These are phyloP conservation scores for Solanum dulcamara DNA, from an alignment of 257 asterid genomes.

Conservation along the genomic window DNA sequence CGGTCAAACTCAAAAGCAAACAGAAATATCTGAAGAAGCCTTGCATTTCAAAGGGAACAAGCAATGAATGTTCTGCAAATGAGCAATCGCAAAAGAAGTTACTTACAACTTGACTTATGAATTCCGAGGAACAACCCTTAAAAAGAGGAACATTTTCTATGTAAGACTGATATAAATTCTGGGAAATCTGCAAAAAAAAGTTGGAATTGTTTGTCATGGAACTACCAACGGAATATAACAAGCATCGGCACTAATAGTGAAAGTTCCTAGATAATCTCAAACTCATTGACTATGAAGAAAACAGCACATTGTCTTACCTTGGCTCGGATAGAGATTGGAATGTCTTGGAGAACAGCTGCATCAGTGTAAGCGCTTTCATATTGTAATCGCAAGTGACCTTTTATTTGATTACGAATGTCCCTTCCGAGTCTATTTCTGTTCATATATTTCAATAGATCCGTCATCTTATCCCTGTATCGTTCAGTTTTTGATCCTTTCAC, in stretches of 20 bases:
- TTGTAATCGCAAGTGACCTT: constrained; percentile 83
- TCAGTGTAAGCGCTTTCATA: constrained; percentile 84
- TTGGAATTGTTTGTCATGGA: background rate
- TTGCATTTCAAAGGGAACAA: background rate
- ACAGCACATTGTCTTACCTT: constrained; percentile 26
- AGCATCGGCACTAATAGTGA: background rate
- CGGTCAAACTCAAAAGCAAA: background rate
- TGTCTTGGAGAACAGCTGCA: constrained; percentile 68
- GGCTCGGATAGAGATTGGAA: constrained; percentile 82
- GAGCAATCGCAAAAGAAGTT: background rate
- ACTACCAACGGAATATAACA: background rate
- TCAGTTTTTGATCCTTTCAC: constrained; percentile 94
- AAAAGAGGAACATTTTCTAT: constrained; percentile 63
- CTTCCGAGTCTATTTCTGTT: constrained; percentile 67
- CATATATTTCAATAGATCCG: constrained; percentile 68
- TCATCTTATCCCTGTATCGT: constrained; percentile 80
- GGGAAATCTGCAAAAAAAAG: constrained; percentile 54
- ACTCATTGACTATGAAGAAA: too few relatives aligned
- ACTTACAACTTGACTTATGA: constrained; percentile 85
- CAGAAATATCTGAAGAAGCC: background rate
- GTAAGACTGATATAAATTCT: constrained; percentile 51
- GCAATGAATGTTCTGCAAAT: background rate
- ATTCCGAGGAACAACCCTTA: constrained; percentile 70
- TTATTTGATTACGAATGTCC: constrained; percentile 68
- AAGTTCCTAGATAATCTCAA: too few relatives aligned